phyloP scores from a whole-genome alignment of 1,284 basidiomycete species.

The Papiliotrema nemorosa region DNA sequence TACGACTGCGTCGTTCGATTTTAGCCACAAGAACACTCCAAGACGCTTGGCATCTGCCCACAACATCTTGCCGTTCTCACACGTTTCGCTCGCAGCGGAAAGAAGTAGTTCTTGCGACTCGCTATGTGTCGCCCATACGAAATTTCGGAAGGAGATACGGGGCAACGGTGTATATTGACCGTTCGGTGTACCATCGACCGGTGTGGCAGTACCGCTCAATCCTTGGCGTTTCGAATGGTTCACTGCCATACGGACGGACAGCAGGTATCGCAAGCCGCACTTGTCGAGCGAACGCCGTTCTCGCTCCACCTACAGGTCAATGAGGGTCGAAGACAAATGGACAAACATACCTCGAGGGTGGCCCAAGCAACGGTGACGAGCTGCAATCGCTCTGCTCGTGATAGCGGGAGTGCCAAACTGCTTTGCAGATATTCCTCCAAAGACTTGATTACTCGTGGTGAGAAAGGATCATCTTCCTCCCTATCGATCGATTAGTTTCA shows the following conservation, averaged over 20 bases:
- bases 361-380: constrained; percentile 77
- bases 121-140: constrained; percentile 93
- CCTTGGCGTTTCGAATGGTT: no score
- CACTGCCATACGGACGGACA: constrained; percentile 65
- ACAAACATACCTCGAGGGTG: constrained; percentile 67
- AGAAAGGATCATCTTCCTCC: constrained; percentile 62
- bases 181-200: not conserved
- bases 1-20: constrained; percentile 70
- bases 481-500: no score
- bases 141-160: constrained; percentile 81
- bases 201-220: constrained; percentile 11
- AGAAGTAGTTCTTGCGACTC: constrained; percentile 83
- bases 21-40: constrained; percentile 85
- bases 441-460: constrained; percentile 58
- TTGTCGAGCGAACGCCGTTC: constrained; percentile 79
- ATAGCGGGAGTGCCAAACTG: constrained; percentile 64
- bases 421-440: constrained; percentile 65
- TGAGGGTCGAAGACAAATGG: not conserved
- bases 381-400: constrained; percentile 70
- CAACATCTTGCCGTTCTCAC: constrained; percentile 68
- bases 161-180: constrained; percentile 63
- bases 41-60: constrained; percentile 83
- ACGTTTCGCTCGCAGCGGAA: constrained; percentile 65
- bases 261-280: constrained; percentile 84
- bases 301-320: constrained; percentile 73